These are phyloP conservation scores for Trichoderma reesei DNA, from an alignment of 495 filamentous ascomycete species.

Conservation along the genomic window DNA sequence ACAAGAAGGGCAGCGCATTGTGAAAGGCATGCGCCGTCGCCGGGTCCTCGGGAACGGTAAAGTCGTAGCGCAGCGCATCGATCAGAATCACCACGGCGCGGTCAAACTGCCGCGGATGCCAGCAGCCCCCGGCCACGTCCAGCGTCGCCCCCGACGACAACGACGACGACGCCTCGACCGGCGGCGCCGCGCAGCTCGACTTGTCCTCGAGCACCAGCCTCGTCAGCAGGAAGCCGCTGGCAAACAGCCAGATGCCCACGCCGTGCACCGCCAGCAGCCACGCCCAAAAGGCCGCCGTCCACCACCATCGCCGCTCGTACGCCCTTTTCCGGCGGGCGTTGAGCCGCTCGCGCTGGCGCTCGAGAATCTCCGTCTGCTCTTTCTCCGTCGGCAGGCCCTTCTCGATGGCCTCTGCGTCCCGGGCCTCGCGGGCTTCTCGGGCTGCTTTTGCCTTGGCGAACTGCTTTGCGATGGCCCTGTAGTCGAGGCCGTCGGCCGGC, in stretches of 20 bases:
- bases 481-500: conserved; percentile 22
- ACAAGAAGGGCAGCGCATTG: conserved; percentile 74
- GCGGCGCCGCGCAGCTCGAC: conserved; percentile 68
- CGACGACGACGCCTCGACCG: conserved; percentile 49
- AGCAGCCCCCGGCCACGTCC: conserved; percentile 64
- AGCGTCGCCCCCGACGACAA: conserved; percentile 31
- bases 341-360: conserved; percentile 27
- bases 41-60: conserved; percentile 70
- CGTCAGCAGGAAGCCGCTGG: conserved; percentile 92
- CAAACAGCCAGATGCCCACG: conserved; percentile 83
- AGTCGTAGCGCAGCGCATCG: conserved; percentile 93
- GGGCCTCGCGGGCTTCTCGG: conserved; percentile 23
- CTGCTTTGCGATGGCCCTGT: conserved; percentile 33
- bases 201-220: conserved; percentile 80
- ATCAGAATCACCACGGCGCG: conserved; percentile 87
- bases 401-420: neutral
- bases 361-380: conserved; percentile 17
- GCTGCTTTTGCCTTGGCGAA: conserved; percentile 38
- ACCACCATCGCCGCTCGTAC: conserved; percentile 35
- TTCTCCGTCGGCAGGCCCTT: conserved; percentile 14
- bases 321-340: conserved; percentile 30
- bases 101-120: conserved; percentile 88
- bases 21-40: conserved; percentile 60
- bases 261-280: conserved; percentile 59
- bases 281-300: conserved; percentile 42